Base-by-base conservation (phyloP, 139 green algal genomes). In the Mesotaenium endlicherianum region DNA sequence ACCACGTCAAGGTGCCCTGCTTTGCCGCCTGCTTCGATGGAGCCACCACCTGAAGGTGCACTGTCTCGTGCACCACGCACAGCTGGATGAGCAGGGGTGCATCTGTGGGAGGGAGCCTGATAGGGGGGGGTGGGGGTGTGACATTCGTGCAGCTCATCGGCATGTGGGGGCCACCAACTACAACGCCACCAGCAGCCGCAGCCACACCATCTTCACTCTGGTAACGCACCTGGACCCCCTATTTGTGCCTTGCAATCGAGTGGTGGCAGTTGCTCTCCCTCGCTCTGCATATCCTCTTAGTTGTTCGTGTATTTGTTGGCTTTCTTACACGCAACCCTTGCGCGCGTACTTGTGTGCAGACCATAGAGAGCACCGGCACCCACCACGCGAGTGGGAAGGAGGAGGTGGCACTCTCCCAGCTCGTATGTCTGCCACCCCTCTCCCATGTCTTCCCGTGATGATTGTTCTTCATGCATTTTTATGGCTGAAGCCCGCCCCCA, bases 161-260 rank as follows among this genome's bases (percentile, higher is more conserved):
- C 94, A 98, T 71, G 91, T 98, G 41, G 96, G 96, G 1, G 91
- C 95, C 43, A 99, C 96, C 26, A 95, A 94, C 74, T 99, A 98
- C 95, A 99, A 99, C 87, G 91, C 95, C 44, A 91, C 84, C 70
- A 93, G 83, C 77, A 94, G 87, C 60, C 90, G 95, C 41, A 97
- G 92, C 0, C 95, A 98, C 91, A 97, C 95, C 34, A 90, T 98
- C 26, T 98, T 98, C 88, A 91, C 94, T 49, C 97, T 99, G 95
- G 95, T 98, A 34, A 72, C 50, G 50, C 50, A 64, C 50, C n/a
- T n/a, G n/a, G n/a, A n/a, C n/a, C n/a, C n/a, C n/a, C n/a, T n/a
- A n/a, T n/a, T n/a, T n/a, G n/a, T n/a, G n/a, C n/a, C n/a, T n/a
- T n/a, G n/a, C n/a, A n/a, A n/a, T n/a, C n/a, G n/a, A n/a, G n/a